phyloP scores from a whole-genome alignment of 306 rosid species.

The Cucumis melo region DNA sequence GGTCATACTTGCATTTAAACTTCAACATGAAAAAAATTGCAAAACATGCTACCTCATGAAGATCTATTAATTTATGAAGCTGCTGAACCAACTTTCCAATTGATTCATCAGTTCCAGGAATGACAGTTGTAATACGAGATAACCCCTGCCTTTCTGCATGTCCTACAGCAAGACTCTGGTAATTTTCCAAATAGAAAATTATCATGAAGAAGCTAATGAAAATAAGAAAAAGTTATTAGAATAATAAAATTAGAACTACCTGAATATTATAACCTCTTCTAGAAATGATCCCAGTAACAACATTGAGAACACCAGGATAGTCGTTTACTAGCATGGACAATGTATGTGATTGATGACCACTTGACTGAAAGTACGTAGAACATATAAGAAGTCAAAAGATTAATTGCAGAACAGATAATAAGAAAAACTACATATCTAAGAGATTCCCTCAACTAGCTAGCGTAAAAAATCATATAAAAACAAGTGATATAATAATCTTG shows the following conservation, averaged over 20 bases:
- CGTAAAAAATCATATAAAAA: neutral
- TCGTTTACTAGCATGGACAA: conserved; percentile 46
- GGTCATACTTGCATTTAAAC: neutral
- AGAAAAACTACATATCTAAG: neutral
- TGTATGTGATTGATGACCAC: conserved; percentile 39
- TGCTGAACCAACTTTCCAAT: conserved; percentile 49
- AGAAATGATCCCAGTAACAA: conserved; percentile 42
- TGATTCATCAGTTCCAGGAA: conserved; percentile 48
- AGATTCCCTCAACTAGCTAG: neutral
- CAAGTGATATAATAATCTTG: neutral
- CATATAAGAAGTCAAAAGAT: neutral
- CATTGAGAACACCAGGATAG: conserved; percentile 47
- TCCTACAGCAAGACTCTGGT: conserved; percentile 53
- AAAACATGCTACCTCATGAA: conserved; percentile 34
- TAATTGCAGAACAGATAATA: neutral
- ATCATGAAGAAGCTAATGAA: neutral
- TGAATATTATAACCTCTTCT: conserved; percentile 59
- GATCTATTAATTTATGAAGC: conserved; percentile 40
- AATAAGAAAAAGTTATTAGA: neutral
- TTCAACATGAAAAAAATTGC: neutral
- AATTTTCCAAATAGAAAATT: neutral
- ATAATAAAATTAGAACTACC: conserved; percentile 19
- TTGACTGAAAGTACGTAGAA: conserved; percentile 27
- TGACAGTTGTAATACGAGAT: conserved; percentile 51
- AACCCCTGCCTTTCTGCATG: conserved; percentile 41